Evolutionary conservation across 495 filamentous ascomycete genomes (phyloP).

Genomic region (Xylaria sp.): DNA sequence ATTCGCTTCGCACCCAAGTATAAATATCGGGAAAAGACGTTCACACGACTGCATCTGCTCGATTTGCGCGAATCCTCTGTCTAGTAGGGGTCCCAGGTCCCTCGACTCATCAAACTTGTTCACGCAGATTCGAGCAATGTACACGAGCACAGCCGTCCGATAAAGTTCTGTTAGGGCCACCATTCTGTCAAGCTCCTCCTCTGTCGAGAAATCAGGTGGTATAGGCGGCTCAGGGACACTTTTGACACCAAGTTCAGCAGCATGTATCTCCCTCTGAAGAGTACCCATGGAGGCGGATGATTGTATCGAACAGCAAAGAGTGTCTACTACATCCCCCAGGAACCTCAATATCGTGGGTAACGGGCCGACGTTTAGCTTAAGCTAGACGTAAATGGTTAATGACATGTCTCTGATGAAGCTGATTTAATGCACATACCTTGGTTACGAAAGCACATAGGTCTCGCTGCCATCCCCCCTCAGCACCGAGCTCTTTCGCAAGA

Average conservation of each 20-base stretch:
- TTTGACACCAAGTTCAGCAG: slow-evolving; percentile 34
- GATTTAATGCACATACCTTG: not conserved
- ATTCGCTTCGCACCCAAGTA: slow-evolving; percentile 49
- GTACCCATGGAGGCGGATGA: not conserved
- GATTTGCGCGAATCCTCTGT: slow-evolving; percentile 36
- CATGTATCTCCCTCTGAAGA: slow-evolving; percentile 16
- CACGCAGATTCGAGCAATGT: slow-evolving; percentile 39
- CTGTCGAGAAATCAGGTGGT: not conserved
- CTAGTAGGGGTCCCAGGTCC: slow-evolving; percentile 33
- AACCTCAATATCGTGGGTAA: slow-evolving; percentile 13
- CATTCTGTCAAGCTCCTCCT: not conserved
- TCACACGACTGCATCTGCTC: slow-evolving; percentile 36
- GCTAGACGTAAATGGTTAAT: not conserved
- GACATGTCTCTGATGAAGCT: too few relatives aligned
- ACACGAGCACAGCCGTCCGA: slow-evolving; percentile 42
- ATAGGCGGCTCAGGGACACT: slow-evolving; percentile 28
- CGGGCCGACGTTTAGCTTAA: not conserved
- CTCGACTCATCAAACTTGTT: slow-evolving; percentile 32
- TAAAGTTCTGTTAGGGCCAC: slow-evolving; percentile 38
- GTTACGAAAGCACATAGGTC: slow-evolving; percentile 15
- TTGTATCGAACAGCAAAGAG: not conserved
- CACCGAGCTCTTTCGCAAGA: slow-evolving; percentile 15
- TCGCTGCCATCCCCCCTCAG: slow-evolving; percentile 9
- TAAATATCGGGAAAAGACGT: slow-evolving; percentile 47
- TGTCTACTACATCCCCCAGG: slow-evolving; percentile 6